A percentile compares a stretch with the other conserved stretches of the same genome.
These are phyloP conservation scores for Hanseniaspora clermontiae DNA, from an alignment of 805 yeast species.

Conservation along the genomic window DNA sequence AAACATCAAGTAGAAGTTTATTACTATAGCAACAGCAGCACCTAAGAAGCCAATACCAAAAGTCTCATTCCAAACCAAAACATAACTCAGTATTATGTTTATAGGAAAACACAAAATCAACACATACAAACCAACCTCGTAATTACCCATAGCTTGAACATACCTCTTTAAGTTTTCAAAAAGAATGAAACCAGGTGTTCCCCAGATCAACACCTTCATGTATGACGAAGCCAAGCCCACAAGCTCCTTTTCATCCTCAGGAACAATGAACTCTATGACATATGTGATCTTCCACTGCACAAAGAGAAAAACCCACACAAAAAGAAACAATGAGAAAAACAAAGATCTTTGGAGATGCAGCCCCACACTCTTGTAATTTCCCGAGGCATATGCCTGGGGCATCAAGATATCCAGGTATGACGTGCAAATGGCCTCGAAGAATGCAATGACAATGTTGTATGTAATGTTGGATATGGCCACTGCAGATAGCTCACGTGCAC, in stretches of 20 bases:
- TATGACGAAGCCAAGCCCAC: conserved; percentile 46
- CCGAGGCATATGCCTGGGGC: conserved; percentile 78
- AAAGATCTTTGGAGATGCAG: conserved; percentile 61
- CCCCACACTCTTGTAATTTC: conserved; percentile 56
- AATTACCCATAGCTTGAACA: conserved; percentile 75
- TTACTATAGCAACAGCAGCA: conserved; percentile 64
- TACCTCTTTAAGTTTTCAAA: conserved; percentile 75
- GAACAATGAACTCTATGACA: conserved; percentile 32
- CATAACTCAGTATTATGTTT: conserved; percentile 52
- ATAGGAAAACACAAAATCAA: conserved; percentile 56
- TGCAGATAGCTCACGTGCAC: conserved; percentile 69
- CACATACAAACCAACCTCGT: conserved; percentile 70
- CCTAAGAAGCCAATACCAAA: conserved; percentile 70
- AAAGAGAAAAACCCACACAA: conserved; percentile 38
- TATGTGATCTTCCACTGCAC: conserved; percentile 54
- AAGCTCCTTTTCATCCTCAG: conserved; percentile 41
- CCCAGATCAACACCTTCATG: conserved; percentile 45
- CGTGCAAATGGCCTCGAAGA: conserved; percentile 72
- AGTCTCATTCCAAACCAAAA: conserved; percentile 56
- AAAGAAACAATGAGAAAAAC: conserved; percentile 43
- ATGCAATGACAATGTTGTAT: conserved; percentile 64
- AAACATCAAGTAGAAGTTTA: conserved; percentile 64
- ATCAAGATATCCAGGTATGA: conserved; percentile 63
- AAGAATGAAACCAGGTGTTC: conserved; percentile 65
- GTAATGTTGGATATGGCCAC: conserved; percentile 77